Evolutionary conservation across 768 basidiomycete genomes (phyloP).

Genomic region (Lentinula raphanica): DNA sequence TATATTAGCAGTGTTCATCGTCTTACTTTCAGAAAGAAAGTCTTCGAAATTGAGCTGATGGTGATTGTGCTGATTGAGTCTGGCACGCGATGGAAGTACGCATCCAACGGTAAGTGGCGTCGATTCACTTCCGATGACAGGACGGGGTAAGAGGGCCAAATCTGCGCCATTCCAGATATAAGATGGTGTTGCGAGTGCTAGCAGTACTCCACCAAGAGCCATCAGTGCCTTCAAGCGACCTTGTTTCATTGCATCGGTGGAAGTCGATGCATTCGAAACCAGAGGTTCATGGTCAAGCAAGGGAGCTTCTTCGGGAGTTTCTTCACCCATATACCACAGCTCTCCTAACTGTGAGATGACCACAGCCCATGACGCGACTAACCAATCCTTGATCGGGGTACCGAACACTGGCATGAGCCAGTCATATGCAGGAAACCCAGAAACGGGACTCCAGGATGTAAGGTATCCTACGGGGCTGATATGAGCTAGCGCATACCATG

Average conservation of each 20-base stretch:
- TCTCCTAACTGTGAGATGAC: conserved; percentile 51
- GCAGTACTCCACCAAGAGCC: conserved; percentile 35
- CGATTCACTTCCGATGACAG: conserved; percentile 16
- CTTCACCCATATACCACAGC: conserved; percentile 50
- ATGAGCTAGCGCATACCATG: conserved; percentile 51
- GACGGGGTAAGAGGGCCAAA: conserved; percentile 24
- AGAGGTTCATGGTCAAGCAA: conserved; percentile 4
- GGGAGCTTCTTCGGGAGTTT: conserved; percentile 8
- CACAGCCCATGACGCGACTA: conserved; percentile 71
- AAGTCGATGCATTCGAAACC: neutral
- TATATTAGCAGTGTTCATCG: conserved; percentile 46
- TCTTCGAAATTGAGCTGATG: conserved; percentile 44
- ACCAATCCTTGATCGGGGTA: conserved; percentile 62
- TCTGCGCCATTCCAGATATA: conserved; percentile 29
- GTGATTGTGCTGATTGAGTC: conserved; percentile 29
- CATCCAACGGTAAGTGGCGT: conserved; percentile 66
- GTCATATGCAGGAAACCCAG: conserved; percentile 46
- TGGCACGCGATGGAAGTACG: conserved; percentile 47
- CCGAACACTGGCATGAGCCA: conserved; percentile 64
- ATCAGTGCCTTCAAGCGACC: conserved; percentile 20
- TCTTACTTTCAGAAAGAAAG: conserved; percentile 54
- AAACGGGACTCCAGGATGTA: conserved; percentile 63
- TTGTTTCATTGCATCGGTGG: conserved; percentile 8
- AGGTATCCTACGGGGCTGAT: conserved; percentile 68
- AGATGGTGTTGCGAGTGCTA: conserved; percentile 52